phyloP scores from a whole-genome alignment of 1,284 basidiomycete species.

The Porogramme epimiltina region DNA sequence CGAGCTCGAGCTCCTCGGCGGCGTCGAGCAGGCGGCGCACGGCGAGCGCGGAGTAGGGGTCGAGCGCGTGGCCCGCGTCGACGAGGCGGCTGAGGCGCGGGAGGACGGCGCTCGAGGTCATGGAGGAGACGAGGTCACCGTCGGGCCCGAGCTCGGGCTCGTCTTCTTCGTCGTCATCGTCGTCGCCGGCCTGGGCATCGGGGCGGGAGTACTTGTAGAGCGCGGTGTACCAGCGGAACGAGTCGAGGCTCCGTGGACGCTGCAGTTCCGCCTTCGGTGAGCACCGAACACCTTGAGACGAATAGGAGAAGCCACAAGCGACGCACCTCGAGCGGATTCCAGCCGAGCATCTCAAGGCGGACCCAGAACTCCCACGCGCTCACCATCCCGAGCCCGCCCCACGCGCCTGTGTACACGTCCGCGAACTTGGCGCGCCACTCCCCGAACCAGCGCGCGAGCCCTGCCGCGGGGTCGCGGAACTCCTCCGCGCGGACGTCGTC shows the following conservation, averaged over 20 bases:
- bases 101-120: conserved; percentile 83
- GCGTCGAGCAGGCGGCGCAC: conserved; percentile 71
- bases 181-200: neutral
- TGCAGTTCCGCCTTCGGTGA: conserved; percentile 26
- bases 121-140: conserved; percentile 85
- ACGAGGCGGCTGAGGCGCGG: conserved; percentile 76
- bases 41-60: conserved; percentile 78
- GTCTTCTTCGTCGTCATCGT: conserved; percentile 28
- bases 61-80: conserved; percentile 71
- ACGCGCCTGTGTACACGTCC: conserved; percentile 87
- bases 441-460: conserved; percentile 71
- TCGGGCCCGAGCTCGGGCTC: conserved; percentile 74
- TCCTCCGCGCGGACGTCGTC: conserved; percentile 88
- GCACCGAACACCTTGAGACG: no score
- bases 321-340: conserved; percentile 84
- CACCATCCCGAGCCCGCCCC: conserved; percentile 87
- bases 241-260: conserved; percentile 68
- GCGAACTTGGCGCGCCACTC: conserved; percentile 78
- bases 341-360: conserved; percentile 81
- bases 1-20: conserved; percentile 80
- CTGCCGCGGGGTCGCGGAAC: conserved; percentile 81
- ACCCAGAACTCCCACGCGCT: conserved; percentile 97
- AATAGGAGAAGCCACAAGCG: no score
- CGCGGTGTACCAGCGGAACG: conserved; percentile 82
- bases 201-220: conserved; percentile 79